These are phyloP conservation scores for Xylaria cubensis DNA, from an alignment of 495 filamentous ascomycete species.

Conservation along the genomic window DNA sequence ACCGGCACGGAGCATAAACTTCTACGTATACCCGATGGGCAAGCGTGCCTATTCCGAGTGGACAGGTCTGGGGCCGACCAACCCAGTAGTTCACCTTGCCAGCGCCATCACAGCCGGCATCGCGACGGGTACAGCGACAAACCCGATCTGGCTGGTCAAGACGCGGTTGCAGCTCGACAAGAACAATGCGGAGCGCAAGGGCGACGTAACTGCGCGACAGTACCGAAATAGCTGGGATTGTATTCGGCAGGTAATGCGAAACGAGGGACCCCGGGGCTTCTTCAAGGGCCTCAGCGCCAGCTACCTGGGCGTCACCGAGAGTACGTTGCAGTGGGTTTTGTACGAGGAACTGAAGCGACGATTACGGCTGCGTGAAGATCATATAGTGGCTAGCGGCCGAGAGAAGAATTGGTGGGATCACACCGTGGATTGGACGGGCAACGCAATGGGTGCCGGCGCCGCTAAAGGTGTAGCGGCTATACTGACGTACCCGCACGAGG, in stretches of 20 bases:
- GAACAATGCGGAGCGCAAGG: constrained; percentile 60
- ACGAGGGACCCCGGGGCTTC: constrained; percentile 78
- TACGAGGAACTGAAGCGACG: constrained; percentile 83
- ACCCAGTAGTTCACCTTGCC: constrained; percentile 73
- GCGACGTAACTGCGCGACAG: constrained; percentile 58
- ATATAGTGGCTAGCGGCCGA: constrained; percentile 58
- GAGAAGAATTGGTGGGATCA: constrained; percentile 67
- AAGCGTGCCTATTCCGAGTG: constrained; percentile 75
- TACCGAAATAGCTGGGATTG: constrained; percentile 88
- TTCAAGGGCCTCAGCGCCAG: constrained; percentile 88
- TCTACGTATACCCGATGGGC: constrained; percentile 87
- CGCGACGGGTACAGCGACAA: constrained; percentile 83
- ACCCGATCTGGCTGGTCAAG: constrained; percentile 93
- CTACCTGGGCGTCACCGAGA: constrained; percentile 86
- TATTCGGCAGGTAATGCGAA: constrained; percentile 72
- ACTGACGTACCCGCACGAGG: constrained; percentile 89
- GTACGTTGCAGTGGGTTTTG: constrained; percentile 83
- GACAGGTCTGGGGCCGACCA: constrained; percentile 69
- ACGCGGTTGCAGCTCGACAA: constrained; percentile 88
- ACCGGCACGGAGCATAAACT: constrained; percentile 85
- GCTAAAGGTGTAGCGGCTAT: constrained; percentile 83
- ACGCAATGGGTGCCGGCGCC: constrained; percentile 75
- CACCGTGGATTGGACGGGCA: constrained; percentile 71
- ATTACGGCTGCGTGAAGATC: constrained; percentile 64
- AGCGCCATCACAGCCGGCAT: constrained; percentile 78